These are phyloP conservation scores for Gaeumannomyces tritici DNA, from an alignment of 2,329 filamentous ascomycete species.

Conservation along the genomic window DNA sequence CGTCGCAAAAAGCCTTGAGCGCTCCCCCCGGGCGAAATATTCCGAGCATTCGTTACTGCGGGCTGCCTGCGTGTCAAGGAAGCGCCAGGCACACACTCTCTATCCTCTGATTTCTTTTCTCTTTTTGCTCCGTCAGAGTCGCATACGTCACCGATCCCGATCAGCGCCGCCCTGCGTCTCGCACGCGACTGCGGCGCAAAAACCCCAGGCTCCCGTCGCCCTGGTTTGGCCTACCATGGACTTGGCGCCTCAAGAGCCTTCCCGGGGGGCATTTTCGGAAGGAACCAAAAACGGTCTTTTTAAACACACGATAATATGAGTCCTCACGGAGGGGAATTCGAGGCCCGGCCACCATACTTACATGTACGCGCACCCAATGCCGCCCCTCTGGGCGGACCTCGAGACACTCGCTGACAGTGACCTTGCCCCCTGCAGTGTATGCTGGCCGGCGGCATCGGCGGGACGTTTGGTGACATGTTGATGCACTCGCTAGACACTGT, in stretches of 20 bases:
- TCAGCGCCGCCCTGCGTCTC: not conserved
- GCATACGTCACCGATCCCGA: not conserved
- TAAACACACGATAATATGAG: conserved; percentile 22
- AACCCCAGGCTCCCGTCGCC: not conserved
- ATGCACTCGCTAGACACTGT: conserved; percentile 99
- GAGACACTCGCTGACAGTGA: conserved; percentile 5
- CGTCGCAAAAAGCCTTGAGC: not conserved
- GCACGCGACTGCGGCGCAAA: not conserved
- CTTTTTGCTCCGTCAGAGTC: too few relatives aligned
- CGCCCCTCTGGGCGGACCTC: not conserved
- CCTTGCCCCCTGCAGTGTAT: conserved; percentile 56
- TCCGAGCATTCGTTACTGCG: not conserved
- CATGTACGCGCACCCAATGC: conserved; percentile 38
- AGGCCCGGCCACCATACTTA: conserved; percentile 51
- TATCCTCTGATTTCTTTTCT: not conserved
- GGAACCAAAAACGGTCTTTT: conserved; percentile 4
- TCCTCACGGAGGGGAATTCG: conserved; percentile 34
- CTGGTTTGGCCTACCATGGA: conserved; percentile 1
- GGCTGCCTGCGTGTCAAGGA: not conserved
- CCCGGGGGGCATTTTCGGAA: conserved; percentile 12
- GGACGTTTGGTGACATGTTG: conserved; percentile 87
- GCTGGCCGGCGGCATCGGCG: conserved; percentile 88
- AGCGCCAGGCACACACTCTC: not conserved
- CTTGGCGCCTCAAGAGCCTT: not conserved
- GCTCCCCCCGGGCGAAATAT: not conserved